Conservation (phyloP, 306 rosid species). For the Comarum palustre region DNA sequence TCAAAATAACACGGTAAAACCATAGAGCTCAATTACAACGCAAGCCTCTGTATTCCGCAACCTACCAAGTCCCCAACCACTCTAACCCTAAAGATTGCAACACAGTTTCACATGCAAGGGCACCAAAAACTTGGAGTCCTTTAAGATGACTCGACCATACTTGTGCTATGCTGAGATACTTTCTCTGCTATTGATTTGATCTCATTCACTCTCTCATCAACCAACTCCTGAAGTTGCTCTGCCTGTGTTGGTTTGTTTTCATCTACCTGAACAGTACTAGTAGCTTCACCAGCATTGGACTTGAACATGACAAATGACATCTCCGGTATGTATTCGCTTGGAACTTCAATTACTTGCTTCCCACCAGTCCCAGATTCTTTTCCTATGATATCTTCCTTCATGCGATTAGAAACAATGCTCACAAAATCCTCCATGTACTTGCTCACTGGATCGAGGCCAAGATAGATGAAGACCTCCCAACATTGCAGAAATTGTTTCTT, state of each 20-base stretch:
- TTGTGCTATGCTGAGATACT: slow-evolving; percentile 34
- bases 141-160: neutral
- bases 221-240: slow-evolving; percentile 70
- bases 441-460: slow-evolving; percentile 55
- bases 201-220: slow-evolving; percentile 62
- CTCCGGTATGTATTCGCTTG: slow-evolving; percentile 46
- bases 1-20: neutral
- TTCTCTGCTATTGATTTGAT: slow-evolving; percentile 69
- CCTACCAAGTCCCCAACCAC: neutral
- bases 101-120: neutral
- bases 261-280: slow-evolving; percentile 43
- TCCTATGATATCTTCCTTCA: slow-evolving; percentile 78
- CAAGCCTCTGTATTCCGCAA: slow-evolving; percentile 11
- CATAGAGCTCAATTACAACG: slow-evolving; percentile 21
- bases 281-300: slow-evolving; percentile 42
- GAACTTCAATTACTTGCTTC: slow-evolving; percentile 63
- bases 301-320: slow-evolving; percentile 73
- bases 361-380: slow-evolving; percentile 64
- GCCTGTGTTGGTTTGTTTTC: slow-evolving; percentile 60
- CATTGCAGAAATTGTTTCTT: slow-evolving; percentile 83
- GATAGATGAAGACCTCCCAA: slow-evolving; percentile 85
- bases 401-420: slow-evolving; percentile 52
- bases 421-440: slow-evolving; percentile 66
- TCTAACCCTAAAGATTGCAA: slow-evolving; percentile 12
- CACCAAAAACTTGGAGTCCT: neutral